Evolutionary conservation across 2,329 filamentous ascomycete genomes (phyloP).

Genomic region (Fusarium oligoseptatum): DNA sequence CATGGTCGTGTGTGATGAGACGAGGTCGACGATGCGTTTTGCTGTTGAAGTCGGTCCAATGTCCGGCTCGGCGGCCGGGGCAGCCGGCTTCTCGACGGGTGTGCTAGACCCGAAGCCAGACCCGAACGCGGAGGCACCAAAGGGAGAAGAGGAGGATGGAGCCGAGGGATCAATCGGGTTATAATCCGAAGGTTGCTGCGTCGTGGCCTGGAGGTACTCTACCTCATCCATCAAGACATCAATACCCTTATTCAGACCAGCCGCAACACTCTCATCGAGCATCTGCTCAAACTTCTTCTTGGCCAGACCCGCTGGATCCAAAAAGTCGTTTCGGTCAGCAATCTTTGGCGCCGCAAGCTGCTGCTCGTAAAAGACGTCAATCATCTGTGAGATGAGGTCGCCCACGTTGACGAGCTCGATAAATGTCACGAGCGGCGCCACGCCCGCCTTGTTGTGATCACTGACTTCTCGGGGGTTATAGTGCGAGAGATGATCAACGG

Average conservation of each 20-base stretch:
- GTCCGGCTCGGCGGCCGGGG: constrained; percentile 55
- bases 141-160: constrained; percentile 31
- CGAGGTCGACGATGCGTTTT: constrained; percentile 83
- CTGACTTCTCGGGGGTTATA: constrained; percentile 91
- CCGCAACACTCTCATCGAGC: constrained; percentile 96
- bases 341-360: constrained; percentile 87
- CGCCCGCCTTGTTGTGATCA: constrained; percentile 77
- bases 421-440: constrained; percentile 94
- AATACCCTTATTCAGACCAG: constrained; percentile 96
- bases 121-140: constrained; percentile 17
- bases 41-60: constrained; percentile 84
- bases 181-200: constrained; percentile 88
- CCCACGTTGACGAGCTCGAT: constrained; percentile 98
- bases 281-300: constrained; percentile 99
- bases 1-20: constrained; percentile 92
- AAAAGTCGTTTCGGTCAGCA: constrained; percentile 92
- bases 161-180: constrained; percentile 71
- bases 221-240: constrained; percentile 99
- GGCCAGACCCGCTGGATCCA: constrained; percentile 90
- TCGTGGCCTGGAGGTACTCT: constrained; percentile 92
- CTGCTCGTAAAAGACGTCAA: constrained; percentile 98
- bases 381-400: constrained; percentile 98
- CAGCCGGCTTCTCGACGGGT: constrained; percentile 35
- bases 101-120: constrained; percentile 37
- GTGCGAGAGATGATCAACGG: constrained; percentile 87